Conservation (phyloP, 2,329 filamentous ascomycete genomes). For the Cladosporium phlei region DNA sequence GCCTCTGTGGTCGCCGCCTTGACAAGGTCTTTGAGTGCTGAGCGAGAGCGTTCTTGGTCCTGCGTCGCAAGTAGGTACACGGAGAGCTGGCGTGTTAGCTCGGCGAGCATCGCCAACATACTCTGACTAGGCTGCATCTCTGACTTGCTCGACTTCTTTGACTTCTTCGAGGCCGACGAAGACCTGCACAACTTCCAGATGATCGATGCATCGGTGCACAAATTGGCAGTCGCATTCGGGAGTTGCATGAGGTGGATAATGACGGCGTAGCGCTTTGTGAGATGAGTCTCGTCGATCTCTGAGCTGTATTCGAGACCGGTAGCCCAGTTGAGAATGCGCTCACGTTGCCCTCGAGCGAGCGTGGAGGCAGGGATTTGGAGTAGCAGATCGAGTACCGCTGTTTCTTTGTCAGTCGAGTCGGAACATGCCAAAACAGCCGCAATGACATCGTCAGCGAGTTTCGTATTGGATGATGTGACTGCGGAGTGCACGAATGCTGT, state of each 20-base stretch:
- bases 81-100: slow-evolving; percentile 8
- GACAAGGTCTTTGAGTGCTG: neutral
- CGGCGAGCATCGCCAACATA: slow-evolving; percentile 10
- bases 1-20: neutral
- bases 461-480: slow-evolving; percentile 6
- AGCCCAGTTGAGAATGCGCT: slow-evolving; percentile 7
- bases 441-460: slow-evolving; percentile 4
- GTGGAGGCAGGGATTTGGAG: neutral
- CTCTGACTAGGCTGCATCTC: too few relatives aligned
- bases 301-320: neutral
- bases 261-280: slow-evolving; percentile 3
- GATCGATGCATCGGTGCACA: slow-evolving; percentile 3
- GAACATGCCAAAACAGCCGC: neutral
- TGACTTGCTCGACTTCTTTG: neutral
- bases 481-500: slow-evolving; percentile 4
- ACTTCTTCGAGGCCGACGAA: neutral
- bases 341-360: slow-evolving; percentile 6
- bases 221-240: slow-evolving; percentile 3
- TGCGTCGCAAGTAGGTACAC: slow-evolving; percentile 17
- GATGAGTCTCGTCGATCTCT: neutral
- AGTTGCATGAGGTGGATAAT: slow-evolving; percentile 6
- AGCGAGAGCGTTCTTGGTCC: slow-evolving; percentile 20
- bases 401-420: neutral
- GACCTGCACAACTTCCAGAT: neutral
- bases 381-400: slow-evolving; percentile 6